Percentiles rank a stretch among this genome's conserved stretches.
Conservation (phyloP, 1,284 basidiomycete species). For the Irpex sp. region DNA sequence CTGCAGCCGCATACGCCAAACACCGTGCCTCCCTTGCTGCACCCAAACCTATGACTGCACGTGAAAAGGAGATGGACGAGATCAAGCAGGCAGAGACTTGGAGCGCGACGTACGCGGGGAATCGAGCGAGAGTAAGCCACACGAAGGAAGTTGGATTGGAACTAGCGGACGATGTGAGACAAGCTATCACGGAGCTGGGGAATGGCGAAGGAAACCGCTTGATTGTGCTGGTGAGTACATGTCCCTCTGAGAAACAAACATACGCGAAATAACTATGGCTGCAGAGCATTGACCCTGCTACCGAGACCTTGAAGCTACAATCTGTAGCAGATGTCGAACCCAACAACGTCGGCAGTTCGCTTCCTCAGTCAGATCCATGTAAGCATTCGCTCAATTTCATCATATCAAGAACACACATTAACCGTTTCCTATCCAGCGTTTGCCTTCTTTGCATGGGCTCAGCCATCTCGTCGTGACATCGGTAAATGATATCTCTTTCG, state of each 20-base stretch:
- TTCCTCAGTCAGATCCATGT: constrained; percentile 57
- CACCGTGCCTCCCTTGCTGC: constrained; percentile 73
- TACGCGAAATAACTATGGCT: not conserved
- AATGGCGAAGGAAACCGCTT: constrained; percentile 47
- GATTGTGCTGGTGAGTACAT: constrained; percentile 60
- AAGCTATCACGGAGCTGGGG: constrained; percentile 58
- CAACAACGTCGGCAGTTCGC: constrained; percentile 39
- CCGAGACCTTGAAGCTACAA: constrained; percentile 52
- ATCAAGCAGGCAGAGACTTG: constrained; percentile 68
- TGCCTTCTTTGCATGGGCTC: constrained; percentile 73
- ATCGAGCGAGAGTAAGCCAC: constrained; percentile 49
- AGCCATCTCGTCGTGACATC: constrained; percentile 50
- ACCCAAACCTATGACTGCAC: constrained; percentile 75
- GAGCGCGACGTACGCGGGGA: constrained; percentile 50
- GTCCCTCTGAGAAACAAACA: not conserved
- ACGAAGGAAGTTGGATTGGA: constrained; percentile 54
- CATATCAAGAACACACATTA: not conserved
- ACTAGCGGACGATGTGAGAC: constrained; percentile 62
- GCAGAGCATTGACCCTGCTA: constrained; percentile 59
- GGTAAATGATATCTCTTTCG: constrained; percentile 33
- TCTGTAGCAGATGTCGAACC: constrained; percentile 36
- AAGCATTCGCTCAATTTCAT: constrained; percentile 15
- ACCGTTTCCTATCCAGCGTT: constrained; percentile 46
- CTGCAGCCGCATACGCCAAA: constrained; percentile 65
- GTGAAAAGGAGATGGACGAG: constrained; percentile 78